Conservation (phyloP, 108 stramenopile genomes). For the Nannochloropsis salina region DNA sequence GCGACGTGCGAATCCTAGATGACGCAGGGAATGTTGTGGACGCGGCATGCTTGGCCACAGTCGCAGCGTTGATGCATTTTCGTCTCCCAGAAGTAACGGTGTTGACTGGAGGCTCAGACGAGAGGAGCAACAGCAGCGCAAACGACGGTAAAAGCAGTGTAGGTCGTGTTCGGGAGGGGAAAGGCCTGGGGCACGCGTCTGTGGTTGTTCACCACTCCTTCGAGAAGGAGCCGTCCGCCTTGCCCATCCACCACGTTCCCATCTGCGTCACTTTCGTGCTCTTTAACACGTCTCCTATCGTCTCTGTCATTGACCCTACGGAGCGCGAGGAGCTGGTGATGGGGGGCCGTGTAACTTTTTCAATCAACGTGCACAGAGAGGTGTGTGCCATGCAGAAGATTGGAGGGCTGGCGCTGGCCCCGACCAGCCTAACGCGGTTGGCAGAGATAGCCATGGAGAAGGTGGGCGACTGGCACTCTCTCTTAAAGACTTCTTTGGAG, state of each 20-base stretch:
- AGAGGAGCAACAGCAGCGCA: not conserved
- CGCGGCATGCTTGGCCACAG: slow-evolving; percentile 73
- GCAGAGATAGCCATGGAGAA: slow-evolving; percentile 27
- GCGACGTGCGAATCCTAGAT: slow-evolving; percentile 69
- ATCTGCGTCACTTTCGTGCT: slow-evolving; percentile 77
- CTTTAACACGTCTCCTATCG: slow-evolving; percentile 57
- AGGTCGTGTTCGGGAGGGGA: slow-evolving; percentile 18
- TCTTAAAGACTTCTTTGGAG: slow-evolving; percentile 27
- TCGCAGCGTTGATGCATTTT: slow-evolving; percentile 82
- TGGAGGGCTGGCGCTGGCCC: slow-evolving; percentile 30
- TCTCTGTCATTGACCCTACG: slow-evolving; percentile 72
- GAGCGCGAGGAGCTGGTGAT: slow-evolving; percentile 69
- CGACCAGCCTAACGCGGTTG: slow-evolving; percentile 23
- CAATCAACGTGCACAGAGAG: slow-evolving; percentile 76
- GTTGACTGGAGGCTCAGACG: not conserved
- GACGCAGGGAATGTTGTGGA: slow-evolving; percentile 77
- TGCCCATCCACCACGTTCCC: slow-evolving; percentile 86
- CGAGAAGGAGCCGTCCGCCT: slow-evolving; percentile 76
- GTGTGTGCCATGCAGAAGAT: slow-evolving; percentile 52
- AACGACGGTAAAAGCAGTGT: not conserved
- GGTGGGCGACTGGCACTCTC: slow-evolving; percentile 33
- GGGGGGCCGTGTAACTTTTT: slow-evolving; percentile 60
- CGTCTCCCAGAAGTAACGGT: slow-evolving; percentile 68
- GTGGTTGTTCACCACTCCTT: slow-evolving; percentile 61
- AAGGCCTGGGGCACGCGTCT: slow-evolving; percentile 24